Evolutionary conservation across 2,329 filamentous ascomycete species (phyloP).

Genomic region (Eutypa lata): DNA sequence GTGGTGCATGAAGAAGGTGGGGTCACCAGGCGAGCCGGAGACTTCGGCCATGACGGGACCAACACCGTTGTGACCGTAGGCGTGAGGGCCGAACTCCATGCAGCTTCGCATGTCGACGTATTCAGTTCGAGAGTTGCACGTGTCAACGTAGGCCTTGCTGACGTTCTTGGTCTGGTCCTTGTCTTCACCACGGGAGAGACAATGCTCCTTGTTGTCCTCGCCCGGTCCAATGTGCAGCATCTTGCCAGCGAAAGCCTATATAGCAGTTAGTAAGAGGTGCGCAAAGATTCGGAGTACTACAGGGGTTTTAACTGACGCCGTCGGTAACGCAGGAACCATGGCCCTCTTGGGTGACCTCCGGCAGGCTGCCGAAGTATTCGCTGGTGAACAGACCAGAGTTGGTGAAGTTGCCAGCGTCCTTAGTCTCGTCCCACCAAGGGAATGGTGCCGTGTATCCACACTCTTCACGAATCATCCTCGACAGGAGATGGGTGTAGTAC

Average conservation of each 20-base stretch:
- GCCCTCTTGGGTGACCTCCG: conserved; percentile 17
- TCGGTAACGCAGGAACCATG: conserved; percentile 24
- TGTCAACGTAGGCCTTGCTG: conserved; percentile 8
- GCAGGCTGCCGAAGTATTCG: conserved; percentile 27
- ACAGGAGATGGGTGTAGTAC: conserved; percentile 28
- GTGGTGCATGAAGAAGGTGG: conserved; percentile 33
- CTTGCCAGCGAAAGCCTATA: conserved; percentile 21
- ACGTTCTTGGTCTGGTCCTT: neutral
- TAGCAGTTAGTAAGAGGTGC: conserved; percentile 1
- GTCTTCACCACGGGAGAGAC: neutral
- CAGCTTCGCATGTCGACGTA: conserved; percentile 8
- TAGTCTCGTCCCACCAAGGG: conserved; percentile 33
- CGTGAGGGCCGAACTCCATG: conserved; percentile 25
- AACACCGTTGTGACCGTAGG: conserved; percentile 31
- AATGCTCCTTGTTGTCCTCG: conserved; percentile 15
- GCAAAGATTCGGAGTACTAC: neutral
- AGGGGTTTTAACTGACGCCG: conserved; percentile 17
- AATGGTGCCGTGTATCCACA: conserved; percentile 30
- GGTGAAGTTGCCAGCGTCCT: conserved; percentile 28
- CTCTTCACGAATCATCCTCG: conserved; percentile 28
- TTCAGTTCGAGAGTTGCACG: conserved; percentile 7
- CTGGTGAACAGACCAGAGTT: conserved; percentile 25
- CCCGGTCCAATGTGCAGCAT: conserved; percentile 12
- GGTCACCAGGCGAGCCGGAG: conserved; percentile 28
- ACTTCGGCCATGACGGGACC: conserved; percentile 30